Evolutionary conservation across 352 stramenopile species (phyloP).

Genomic region (Globisporangium barbulae): DNA sequence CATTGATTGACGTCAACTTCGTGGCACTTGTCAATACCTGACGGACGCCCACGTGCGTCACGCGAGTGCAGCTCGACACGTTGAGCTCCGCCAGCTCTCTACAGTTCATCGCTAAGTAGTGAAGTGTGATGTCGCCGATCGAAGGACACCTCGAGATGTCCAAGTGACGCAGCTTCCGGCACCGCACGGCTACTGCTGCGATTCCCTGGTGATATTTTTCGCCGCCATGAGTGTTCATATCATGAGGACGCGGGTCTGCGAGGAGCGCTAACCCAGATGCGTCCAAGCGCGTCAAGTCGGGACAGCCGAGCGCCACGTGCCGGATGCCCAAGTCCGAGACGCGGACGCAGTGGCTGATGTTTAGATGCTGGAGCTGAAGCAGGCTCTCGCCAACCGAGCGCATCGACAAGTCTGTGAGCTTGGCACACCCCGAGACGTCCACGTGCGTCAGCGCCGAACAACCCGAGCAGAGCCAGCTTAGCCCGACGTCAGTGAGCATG

Average conservation of each 20-base stretch:
- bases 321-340: conserved; percentile 58
- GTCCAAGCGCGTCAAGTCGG: conserved; percentile 42
- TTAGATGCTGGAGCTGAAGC: conserved; percentile 49
- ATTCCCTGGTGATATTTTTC: conserved; percentile 24
- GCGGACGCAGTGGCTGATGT: conserved; percentile 39
- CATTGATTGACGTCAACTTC: conserved; percentile 25
- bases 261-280: conserved; percentile 42
- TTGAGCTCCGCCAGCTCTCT: conserved; percentile 21
- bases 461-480: conserved; percentile 88
- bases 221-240: neutral
- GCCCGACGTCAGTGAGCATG: conserved; percentile 89
- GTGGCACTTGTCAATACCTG: conserved; percentile 22
- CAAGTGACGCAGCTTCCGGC: conserved; percentile 36
- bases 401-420: conserved; percentile 87
- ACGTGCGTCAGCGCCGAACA: conserved; percentile 81
- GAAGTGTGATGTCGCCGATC: conserved; percentile 40
- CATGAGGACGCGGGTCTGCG: conserved; percentile 21
- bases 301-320: conserved; percentile 42
- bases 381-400: conserved; percentile 80
- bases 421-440: conserved; percentile 79
- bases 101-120: conserved; percentile 21
- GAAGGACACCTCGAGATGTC: conserved; percentile 46
- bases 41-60: conserved; percentile 25
- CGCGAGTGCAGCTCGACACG: conserved; percentile 24
- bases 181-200: conserved; percentile 30